Evolutionary conservation across 176 grass and related monocot species (phyloP).

Genomic region (Oropetium thomaeum): DNA sequence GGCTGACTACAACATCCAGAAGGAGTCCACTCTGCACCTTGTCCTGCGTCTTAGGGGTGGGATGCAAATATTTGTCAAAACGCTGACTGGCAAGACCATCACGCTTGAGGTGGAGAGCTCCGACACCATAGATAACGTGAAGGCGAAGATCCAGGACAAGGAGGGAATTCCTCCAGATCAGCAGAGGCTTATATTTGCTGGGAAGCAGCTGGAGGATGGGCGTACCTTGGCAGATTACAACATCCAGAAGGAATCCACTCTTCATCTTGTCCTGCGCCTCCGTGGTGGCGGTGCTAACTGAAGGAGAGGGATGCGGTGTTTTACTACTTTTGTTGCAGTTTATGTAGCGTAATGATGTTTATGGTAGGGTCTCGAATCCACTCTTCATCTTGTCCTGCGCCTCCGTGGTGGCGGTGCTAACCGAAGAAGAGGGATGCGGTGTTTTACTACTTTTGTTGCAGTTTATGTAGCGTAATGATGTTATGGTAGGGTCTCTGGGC

Average conservation of each 20-base stretch:
- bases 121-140: constrained; percentile 34
- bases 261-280: constrained; percentile 40
- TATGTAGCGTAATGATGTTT: background rate
- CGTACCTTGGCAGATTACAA: constrained; percentile 34
- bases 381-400: constrained; percentile 38
- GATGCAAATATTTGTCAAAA: constrained; percentile 39
- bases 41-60: constrained; percentile 10
- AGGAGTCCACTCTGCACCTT: constrained; percentile 40
- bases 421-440: background rate
- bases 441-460: background rate
- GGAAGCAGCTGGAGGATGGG: constrained; percentile 33
- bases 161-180: constrained; percentile 31
- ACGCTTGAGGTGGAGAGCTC: constrained; percentile 31
- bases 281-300: background rate
- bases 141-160: constrained; percentile 27
- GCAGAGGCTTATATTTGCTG: constrained; percentile 36
- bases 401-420: constrained; percentile 12
- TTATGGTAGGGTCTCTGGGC: no score
- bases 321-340: background rate
- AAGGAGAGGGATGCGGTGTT: background rate
- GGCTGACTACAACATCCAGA: constrained; percentile 38
- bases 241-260: constrained; percentile 38
- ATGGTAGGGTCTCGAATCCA: no score
- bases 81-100: constrained; percentile 26
- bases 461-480: background rate